These are phyloP conservation scores for Backusella luteola DNA, from an alignment of 192 early-diverging fungal genomes.

Conservation along the genomic window DNA sequence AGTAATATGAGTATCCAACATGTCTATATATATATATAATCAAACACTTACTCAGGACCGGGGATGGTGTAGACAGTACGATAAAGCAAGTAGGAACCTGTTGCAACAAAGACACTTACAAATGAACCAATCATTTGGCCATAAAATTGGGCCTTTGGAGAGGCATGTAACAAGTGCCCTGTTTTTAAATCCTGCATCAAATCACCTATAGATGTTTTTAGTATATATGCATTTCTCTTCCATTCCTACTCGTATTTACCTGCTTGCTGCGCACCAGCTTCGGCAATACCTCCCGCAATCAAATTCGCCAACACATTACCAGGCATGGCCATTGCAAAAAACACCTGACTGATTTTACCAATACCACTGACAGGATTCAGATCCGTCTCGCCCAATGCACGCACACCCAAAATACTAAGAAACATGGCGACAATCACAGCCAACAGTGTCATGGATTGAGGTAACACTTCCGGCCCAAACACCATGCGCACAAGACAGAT, in stretches of 20 bases:
- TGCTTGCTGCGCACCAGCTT: conserved; percentile 66
- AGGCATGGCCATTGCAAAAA: conserved; percentile 75
- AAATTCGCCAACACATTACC: conserved; percentile 72
- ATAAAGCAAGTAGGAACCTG: conserved; percentile 67
- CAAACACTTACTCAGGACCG: conserved; percentile 39
- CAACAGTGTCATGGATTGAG: conserved; percentile 62
- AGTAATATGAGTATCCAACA: no score
- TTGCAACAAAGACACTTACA: conserved; percentile 65
- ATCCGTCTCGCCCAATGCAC: conserved; percentile 85
- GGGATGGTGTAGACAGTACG: conserved; percentile 66
- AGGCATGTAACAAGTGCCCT: conserved; percentile 78
- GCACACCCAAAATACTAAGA: conserved; percentile 77
- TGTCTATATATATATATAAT: no score
- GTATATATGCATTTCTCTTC: background rate
- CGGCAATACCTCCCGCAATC: conserved; percentile 79
- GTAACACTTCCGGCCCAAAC: conserved; percentile 61
- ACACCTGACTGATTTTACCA: conserved; percentile 81
- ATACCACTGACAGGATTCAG: conserved; percentile 81
- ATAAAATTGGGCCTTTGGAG: conserved; percentile 81
- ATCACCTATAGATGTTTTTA: conserved; percentile 41
- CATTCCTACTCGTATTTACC: conserved; percentile 11
- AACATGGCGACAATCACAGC: conserved; percentile 72
- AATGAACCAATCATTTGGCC: conserved; percentile 81
- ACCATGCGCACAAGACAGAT: conserved; percentile 59
- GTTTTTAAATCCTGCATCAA: conserved; percentile 76